Base-by-base conservation (phyloP, 352 stramenopile genomes). In the Discostella stelligera region DNA sequence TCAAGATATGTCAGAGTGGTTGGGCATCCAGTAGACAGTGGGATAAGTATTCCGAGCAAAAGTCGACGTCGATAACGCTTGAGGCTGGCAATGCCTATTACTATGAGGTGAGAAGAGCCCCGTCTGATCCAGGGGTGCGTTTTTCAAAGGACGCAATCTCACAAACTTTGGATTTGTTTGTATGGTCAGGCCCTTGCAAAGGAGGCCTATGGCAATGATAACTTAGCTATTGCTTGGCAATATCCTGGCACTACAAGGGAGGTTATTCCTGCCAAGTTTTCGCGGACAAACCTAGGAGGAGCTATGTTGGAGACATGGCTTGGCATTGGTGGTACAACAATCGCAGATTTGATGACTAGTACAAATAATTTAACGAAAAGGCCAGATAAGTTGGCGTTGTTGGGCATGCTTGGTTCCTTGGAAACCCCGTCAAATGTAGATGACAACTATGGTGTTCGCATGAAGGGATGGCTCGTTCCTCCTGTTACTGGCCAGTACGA, bases 331-430 rank as follows among this genome's bases (percentile, higher is more conserved):
- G 61, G 61, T 54, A 21, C 0, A 3, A 58, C 39, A n/a, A 58
- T 58, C 55, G 61, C 39, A 23, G 41, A 58, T 41, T n/a, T 68
- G 2, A 32, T 32, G 27, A 32, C 2, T 32, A 5, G 27, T 5
- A 32, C 27, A 32, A 32, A 32, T 5, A 18, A 68, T 68, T 14
- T 41, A 20, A 18, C n/a, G 44, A 32, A 67, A 32, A 37, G 55
- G 55, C 20, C 53, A 67, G 53, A 20, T 56, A n/a, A n/a, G n/a
- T n/a, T n/a, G n/a, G n/a, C n/a, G n/a, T n/a, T n/a, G n/a, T n/a
- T n/a, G n/a, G n/a, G n/a, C n/a, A n/a, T n/a, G n/a, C n/a, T n/a
- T n/a, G n/a, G n/a, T 32, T 2, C 27, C 2, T 32, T 32, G 27
- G 27, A 32, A 5, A 5, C 27, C 2, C 27, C 27, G 2, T 32